Evolutionary conservation across 352 stramenopile genomes (phyloP).

Genomic region (Phytopythium vexans): DNA sequence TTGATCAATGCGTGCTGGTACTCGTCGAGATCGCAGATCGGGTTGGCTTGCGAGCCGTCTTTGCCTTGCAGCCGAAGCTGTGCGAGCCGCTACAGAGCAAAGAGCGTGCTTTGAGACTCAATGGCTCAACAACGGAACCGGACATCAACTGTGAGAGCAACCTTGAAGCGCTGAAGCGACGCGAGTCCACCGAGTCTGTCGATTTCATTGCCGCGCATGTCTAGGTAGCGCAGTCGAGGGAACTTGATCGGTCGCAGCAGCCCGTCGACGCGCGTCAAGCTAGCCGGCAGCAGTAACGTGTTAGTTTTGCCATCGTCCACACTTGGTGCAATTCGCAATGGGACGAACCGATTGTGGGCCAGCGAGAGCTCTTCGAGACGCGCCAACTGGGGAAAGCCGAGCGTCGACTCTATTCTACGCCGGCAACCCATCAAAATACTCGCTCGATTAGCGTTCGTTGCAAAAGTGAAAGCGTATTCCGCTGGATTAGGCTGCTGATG

Average conservation of each 20-base stretch:
- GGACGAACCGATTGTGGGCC: conserved; percentile 61
- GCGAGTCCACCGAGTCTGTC: conserved; percentile 29
- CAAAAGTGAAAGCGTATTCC: conserved; percentile 1
- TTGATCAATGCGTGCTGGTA: conserved; percentile 51
- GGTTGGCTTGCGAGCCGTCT: conserved; percentile 55
- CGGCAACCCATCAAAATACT: not conserved
- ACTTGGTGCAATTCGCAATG: not conserved
- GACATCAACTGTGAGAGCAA: conserved; percentile 8
- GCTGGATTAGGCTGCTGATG: not conserved
- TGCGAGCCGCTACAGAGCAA: conserved; percentile 31
- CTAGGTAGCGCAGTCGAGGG: conserved; percentile 63
- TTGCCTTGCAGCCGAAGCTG: conserved; percentile 60
- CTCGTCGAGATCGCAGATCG: conserved; percentile 53
- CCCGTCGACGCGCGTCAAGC: conserved; percentile 47
- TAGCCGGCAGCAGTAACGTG: conserved; percentile 5
- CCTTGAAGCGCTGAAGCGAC: conserved; percentile 51
- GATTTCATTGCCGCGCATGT: conserved; percentile 68
- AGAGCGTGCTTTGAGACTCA: not conserved
- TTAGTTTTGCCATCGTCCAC: not conserved
- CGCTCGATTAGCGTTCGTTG: not conserved
- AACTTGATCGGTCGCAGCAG: conserved; percentile 66
- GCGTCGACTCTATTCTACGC: conserved; percentile 43
- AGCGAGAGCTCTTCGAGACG: conserved; percentile 68
- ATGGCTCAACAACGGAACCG: not conserved
- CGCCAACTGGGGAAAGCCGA: conserved; percentile 61